Percentiles rank a stretch among this genome's conserved stretches.
These are phyloP conservation scores for Pholiota conissans DNA, from an alignment of 768 basidiomycete genomes.

Conservation along the genomic window DNA sequence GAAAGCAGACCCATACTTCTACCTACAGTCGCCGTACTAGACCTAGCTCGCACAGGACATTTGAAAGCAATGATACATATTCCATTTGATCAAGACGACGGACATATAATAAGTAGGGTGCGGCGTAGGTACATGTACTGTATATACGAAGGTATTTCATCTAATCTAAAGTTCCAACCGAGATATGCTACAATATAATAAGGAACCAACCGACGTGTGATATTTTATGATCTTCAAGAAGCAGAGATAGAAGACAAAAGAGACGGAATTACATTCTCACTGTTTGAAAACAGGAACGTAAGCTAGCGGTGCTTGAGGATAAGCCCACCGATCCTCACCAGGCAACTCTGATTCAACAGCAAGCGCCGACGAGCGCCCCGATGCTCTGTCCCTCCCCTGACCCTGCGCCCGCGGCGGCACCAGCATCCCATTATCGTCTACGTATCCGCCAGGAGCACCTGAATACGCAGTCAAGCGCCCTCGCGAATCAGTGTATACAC, in stretches of 20 bases:
- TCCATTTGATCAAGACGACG: no score
- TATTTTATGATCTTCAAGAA: no score
- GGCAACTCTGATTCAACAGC: background rate
- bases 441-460: background rate
- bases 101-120: no score
- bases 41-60: no score
- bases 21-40: background rate
- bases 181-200: no score
- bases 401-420: background rate
- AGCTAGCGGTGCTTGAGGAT: background rate
- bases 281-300: slow-evolving; percentile 6
- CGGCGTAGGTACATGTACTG: no score
- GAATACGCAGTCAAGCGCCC: background rate
- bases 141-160: no score
- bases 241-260: no score
- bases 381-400: background rate
- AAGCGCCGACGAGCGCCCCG: background rate
- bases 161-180: no score
- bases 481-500: background rate
- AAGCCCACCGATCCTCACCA: background rate
- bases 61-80: no score
- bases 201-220: no score
- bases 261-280: background rate
- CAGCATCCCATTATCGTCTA: background rate
- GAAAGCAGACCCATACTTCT: background rate